phyloP scores from a whole-genome alignment of 2,329 filamentous ascomycete species.

The Ascochyta fabae region DNA sequence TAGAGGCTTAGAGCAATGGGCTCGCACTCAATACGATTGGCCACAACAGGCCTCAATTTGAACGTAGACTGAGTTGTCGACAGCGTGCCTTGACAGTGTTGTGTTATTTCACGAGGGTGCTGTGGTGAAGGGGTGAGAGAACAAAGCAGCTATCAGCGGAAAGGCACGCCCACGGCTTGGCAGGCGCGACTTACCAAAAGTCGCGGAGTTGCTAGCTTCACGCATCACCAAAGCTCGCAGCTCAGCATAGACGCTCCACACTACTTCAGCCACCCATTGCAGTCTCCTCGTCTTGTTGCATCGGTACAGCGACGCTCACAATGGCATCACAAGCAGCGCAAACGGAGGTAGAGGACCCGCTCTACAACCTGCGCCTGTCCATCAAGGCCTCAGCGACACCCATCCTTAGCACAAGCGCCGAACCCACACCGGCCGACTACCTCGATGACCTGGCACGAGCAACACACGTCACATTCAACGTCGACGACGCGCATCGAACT shows the following conservation, averaged over 20 bases:
- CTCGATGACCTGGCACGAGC: slow-evolving; percentile 66
- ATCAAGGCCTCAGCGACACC: slow-evolving; percentile 75
- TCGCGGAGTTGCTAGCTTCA: slow-evolving; percentile 12
- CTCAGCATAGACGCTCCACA: not conserved
- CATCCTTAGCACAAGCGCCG: slow-evolving; percentile 74
- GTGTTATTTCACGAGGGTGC: not conserved
- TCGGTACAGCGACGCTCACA: not conserved
- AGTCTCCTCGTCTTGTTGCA: not conserved
- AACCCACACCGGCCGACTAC: slow-evolving; percentile 66
- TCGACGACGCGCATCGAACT: slow-evolving; percentile 65
- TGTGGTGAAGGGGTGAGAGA: not conserved
- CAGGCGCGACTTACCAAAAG: slow-evolving; percentile 17
- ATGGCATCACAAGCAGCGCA: slow-evolving; percentile 30
- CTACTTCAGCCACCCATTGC: not conserved
- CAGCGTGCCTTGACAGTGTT: too few relatives aligned
- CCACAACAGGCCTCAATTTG: too few relatives aligned
- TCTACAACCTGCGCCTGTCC: slow-evolving; percentile 81
- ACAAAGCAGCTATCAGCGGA: not conserved
- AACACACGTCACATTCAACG: slow-evolving; percentile 69
- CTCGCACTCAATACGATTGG: too few relatives aligned
- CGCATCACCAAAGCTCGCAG: slow-evolving; percentile 1
- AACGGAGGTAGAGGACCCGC: slow-evolving; percentile 65
- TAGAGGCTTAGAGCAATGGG: too few relatives aligned
- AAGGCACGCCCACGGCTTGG: slow-evolving; percentile 13
- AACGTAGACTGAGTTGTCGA: too few relatives aligned